Evolutionary conservation across 345 rosid genomes (phyloP).

Genomic region (Anastatica hierochuntica): DNA sequence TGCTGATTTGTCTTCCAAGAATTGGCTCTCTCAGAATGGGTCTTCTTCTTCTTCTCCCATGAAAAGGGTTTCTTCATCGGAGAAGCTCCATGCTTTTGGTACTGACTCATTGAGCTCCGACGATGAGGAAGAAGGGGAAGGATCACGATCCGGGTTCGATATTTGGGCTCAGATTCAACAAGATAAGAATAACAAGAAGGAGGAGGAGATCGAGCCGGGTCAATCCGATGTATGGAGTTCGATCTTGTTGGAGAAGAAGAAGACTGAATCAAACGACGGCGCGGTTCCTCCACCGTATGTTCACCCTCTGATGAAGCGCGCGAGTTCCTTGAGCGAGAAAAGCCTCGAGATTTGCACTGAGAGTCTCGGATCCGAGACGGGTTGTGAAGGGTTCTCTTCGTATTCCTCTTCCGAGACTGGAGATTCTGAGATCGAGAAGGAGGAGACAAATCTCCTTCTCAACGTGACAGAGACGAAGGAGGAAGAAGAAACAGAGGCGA

Average conservation of each 20-base stretch:
- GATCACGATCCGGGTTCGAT: constrained; percentile 23
- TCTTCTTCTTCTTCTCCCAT: constrained; percentile 38
- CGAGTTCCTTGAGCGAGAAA: constrained; percentile 55
- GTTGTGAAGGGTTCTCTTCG: constrained; percentile 73
- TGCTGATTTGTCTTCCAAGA: constrained; percentile 77
- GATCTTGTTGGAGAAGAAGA: constrained; percentile 39
- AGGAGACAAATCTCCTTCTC: constrained; percentile 1
- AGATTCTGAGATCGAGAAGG: constrained; percentile 35
- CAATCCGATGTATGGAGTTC: constrained; percentile 56
- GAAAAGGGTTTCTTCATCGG: constrained; percentile 53
- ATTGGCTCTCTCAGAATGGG: constrained; percentile 48
- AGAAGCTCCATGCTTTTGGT: constrained; percentile 31
- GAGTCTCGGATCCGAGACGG: constrained; percentile 98
- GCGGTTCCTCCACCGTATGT: constrained; percentile 47
- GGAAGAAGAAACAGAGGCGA: constrained; percentile 9
- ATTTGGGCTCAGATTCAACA: constrained; percentile 46
- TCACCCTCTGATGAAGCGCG: constrained; percentile 59
- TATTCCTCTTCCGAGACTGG: constrained; percentile 46
- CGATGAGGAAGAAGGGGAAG: constrained; percentile 12
- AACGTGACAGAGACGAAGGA: background rate
- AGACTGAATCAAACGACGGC: constrained; percentile 26
- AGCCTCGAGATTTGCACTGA: constrained; percentile 93
- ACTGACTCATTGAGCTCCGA: constrained; percentile 25
- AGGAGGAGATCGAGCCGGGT: constrained; percentile 18
- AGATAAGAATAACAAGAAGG: constrained; percentile 25